Conservation (phyloP, 495 filamentous ascomycete species). For the Apiosordaria backusii region DNA sequence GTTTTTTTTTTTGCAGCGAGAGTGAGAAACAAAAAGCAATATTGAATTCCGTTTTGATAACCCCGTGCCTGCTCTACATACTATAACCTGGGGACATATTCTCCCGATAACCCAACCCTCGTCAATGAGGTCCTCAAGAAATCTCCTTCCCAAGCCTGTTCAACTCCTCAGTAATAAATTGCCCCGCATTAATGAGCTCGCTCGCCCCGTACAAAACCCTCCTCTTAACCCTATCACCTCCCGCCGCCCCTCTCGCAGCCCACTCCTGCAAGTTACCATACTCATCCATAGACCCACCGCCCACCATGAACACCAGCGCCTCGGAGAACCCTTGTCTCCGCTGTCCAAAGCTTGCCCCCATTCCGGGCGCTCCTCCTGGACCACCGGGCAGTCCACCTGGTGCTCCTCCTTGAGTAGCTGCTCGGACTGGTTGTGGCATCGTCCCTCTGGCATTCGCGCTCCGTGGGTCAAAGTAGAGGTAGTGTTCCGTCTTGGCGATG, state of each 20-base stretch:
- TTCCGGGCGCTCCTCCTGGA: slow-evolving; percentile 54
- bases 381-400: slow-evolving; percentile 44
- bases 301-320: slow-evolving; percentile 94
- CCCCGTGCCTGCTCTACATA: background rate
- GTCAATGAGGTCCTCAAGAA: slow-evolving; percentile 18
- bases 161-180: slow-evolving; percentile 80
- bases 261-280: slow-evolving; percentile 98
- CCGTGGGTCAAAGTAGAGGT: slow-evolving; percentile 97
- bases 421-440: slow-evolving; percentile 67
- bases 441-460: slow-evolving; percentile 88
- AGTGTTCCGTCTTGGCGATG: slow-evolving; percentile 94
- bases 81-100: background rate
- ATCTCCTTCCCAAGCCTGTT: slow-evolving; percentile 65
- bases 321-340: slow-evolving; percentile 90
- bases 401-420: slow-evolving; percentile 27
- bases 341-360: slow-evolving; percentile 87
- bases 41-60: background rate
- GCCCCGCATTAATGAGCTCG: slow-evolving; percentile 83
- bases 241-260: slow-evolving; percentile 67
- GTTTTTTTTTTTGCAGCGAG: background rate
- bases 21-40: background rate
- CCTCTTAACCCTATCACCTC: slow-evolving; percentile 52
- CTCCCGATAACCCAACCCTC: background rate
- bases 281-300: slow-evolving; percentile 97
- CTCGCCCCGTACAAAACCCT: slow-evolving; percentile 95